Conservation (phyloP, 768 basidiomycete species). For the Mycena belliarum region DNA sequence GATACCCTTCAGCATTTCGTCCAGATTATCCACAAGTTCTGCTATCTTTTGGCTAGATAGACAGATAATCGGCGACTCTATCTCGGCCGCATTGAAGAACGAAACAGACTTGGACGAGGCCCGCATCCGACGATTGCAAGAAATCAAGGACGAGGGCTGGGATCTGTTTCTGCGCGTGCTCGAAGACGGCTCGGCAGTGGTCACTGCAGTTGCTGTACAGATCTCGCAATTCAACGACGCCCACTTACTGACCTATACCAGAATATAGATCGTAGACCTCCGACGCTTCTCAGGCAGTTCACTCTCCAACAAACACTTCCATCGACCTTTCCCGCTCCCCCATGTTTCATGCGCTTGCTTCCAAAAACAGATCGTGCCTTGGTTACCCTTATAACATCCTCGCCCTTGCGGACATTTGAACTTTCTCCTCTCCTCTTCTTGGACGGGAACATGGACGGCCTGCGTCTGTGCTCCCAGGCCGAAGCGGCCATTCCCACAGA, state of each 20-base stretch:
- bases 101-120: conserved; percentile 44
- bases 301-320: conserved; percentile 66
- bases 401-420: conserved; percentile 64
- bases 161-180: conserved; percentile 78
- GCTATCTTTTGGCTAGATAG: conserved; percentile 72
- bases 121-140: conserved; percentile 49
- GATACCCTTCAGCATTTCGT: conserved; percentile 40
- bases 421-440: conserved; percentile 65
- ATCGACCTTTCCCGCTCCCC: conserved; percentile 46
- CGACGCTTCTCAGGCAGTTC: conserved; percentile 77
- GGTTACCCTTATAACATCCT: conserved; percentile 63
- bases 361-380: conserved; percentile 43
- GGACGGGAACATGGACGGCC: conserved; percentile 54
- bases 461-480: conserved; percentile 45
- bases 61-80: conserved; percentile 50
- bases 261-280: conserved; percentile 90
- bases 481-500: conserved; percentile 44
- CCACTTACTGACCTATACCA: conserved; percentile 29
- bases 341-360: conserved; percentile 54
- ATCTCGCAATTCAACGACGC: not conserved
- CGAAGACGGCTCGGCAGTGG: conserved; percentile 69
- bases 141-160: conserved; percentile 73
- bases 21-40: conserved; percentile 39
- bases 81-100: conserved; percentile 43
- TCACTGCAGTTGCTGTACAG: conserved; percentile 74